These are phyloP conservation scores for Magnaporthiopsis poae DNA, from an alignment of 2,329 filamentous ascomycete species.

Conservation along the genomic window DNA sequence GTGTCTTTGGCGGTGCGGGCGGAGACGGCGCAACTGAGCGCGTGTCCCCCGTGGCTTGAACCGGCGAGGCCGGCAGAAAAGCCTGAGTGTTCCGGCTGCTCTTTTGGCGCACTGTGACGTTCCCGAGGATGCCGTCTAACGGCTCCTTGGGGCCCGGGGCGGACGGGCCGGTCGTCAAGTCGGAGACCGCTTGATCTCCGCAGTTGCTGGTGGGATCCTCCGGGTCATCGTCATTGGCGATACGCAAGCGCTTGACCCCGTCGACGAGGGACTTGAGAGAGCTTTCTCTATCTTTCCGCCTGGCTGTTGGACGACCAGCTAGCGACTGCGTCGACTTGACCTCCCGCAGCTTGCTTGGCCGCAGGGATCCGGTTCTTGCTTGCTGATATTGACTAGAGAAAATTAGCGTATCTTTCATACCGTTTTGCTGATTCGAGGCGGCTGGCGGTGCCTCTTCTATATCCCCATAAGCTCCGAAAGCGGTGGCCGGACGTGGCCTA, in stretches of 20 bases:
- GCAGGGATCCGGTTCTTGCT: constrained; percentile 8
- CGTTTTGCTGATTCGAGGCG: constrained; percentile 23
- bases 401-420: constrained; percentile 25
- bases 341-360: constrained; percentile 17
- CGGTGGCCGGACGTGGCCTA: constrained; percentile 32
- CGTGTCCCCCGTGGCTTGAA: not conserved
- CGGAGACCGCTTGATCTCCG: constrained; percentile 39
- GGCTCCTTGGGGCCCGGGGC: constrained; percentile 13
- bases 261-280: constrained; percentile 26
- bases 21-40: constrained; percentile 3
- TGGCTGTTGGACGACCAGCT: not conserved
- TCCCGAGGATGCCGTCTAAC: constrained; percentile 13
- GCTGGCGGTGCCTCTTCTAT: constrained; percentile 16
- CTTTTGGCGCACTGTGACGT: constrained; percentile 20
- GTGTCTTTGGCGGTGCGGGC: constrained; percentile 23
- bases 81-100: not conserved
- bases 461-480: constrained; percentile 24
- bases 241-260: constrained; percentile 29
- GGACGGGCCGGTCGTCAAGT: constrained; percentile 14
- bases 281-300: constrained; percentile 26
- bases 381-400: constrained; percentile 10
- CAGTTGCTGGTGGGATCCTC: constrained; percentile 11
- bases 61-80: not conserved
- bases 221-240: constrained; percentile 23
- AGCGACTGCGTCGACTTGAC: constrained; percentile 5